Conservation (phyloP, 2,329 filamentous ascomycete species). For the Cadophora gregata region DNA sequence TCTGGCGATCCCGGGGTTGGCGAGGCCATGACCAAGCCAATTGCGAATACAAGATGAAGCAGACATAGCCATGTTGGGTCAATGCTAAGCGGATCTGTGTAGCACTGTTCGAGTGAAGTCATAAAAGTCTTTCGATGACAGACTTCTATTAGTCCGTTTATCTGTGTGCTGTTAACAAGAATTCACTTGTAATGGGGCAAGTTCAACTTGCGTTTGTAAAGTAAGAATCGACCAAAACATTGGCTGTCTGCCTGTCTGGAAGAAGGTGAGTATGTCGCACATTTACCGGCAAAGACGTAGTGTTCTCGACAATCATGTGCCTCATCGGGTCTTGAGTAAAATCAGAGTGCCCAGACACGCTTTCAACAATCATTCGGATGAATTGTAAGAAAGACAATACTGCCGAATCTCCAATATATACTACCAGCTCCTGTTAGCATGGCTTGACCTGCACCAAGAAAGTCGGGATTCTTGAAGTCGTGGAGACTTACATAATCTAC, state of each 20-base stretch:
- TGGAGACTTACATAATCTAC: conserved; percentile 57
- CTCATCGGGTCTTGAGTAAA: conserved; percentile 39
- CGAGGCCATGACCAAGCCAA: conserved; percentile 64
- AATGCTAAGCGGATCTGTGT: conserved; percentile 57
- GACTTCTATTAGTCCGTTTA: conserved; percentile 64
- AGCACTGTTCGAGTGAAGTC: conserved; percentile 57
- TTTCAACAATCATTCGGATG: conserved; percentile 38
- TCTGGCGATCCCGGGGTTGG: conserved; percentile 57
- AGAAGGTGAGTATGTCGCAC: conserved; percentile 58
- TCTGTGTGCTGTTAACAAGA: conserved; percentile 48
- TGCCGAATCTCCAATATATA: conserved; percentile 42
- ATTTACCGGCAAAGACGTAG: conserved; percentile 49
- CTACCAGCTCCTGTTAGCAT: conserved; percentile 23
- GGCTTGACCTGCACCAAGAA: neutral
- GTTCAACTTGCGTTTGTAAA: conserved; percentile 60
- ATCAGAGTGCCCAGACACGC: conserved; percentile 35
- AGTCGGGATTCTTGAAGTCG: neutral
- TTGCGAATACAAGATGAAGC: conserved; percentile 66
- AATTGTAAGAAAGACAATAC: conserved; percentile 40
- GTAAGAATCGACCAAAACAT: conserved; percentile 62
- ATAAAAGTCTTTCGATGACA: conserved; percentile 60
- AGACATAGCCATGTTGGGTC: conserved; percentile 61
- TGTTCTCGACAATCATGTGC: conserved; percentile 38
- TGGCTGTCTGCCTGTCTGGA: conserved; percentile 60
- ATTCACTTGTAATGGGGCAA: neutral